phyloP scores from a whole-genome alignment of 345 rosid genomes.

The Linum tenue region DNA sequence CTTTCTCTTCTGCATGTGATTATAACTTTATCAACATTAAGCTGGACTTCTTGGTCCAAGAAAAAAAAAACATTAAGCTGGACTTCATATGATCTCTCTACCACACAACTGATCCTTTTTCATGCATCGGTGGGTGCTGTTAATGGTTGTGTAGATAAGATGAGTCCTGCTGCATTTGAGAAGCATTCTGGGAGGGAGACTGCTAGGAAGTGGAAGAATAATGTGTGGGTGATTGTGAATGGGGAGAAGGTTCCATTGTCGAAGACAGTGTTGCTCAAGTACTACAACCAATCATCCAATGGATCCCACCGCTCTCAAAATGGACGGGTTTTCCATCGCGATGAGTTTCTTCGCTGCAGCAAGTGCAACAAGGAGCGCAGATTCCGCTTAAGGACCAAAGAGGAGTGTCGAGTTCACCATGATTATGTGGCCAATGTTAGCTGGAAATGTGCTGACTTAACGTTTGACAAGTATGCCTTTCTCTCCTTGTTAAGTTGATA shows the following conservation, averaged over 20 bases:
- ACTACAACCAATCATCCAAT: conserved; percentile 57
- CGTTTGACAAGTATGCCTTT: conserved; percentile 61
- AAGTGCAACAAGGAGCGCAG: conserved; percentile 79
- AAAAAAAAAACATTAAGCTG: no score
- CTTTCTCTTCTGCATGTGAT: conserved; percentile 17
- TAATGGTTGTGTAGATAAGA: conserved; percentile 45
- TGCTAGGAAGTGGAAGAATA: conserved; percentile 97
- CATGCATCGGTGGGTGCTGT: conserved; percentile 11
- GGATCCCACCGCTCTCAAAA: conserved; percentile 63
- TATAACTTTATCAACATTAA: neutral
- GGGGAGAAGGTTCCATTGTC: conserved; percentile 92
- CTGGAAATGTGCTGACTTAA: conserved; percentile 74
- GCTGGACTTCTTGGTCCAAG: neutral
- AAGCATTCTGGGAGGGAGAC: conserved; percentile 99
- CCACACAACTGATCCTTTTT: conserved; percentile 14
- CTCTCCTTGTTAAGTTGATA: neutral
- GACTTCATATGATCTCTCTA: neutral
- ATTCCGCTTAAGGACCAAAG: conserved; percentile 66
- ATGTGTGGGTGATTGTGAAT: conserved; percentile 82
- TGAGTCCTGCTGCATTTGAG: conserved; percentile 97
- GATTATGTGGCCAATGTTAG: conserved; percentile 63
- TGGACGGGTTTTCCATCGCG: conserved; percentile 64
- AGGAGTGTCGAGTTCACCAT: conserved; percentile 76
- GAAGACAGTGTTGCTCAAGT: conserved; percentile 83
- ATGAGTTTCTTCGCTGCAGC: conserved; percentile 70